Conservation (phyloP, 306 rosid genomes). For the Chamaecrista fasciculata region DNA sequence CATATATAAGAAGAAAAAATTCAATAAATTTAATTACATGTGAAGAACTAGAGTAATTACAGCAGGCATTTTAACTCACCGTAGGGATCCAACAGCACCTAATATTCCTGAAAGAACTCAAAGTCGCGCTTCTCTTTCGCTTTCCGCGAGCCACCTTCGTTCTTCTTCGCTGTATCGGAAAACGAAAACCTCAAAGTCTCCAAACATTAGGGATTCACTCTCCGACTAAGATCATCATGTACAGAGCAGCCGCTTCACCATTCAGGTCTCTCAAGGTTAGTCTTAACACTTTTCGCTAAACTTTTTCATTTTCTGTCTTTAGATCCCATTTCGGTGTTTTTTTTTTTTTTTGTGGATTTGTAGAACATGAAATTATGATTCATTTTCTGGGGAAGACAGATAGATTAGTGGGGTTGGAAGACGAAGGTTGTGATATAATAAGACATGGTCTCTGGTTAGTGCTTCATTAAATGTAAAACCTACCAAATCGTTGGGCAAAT, state of each 20-base stretch:
- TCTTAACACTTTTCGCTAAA: not conserved
- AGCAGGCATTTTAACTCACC: not conserved
- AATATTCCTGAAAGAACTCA: not conserved
- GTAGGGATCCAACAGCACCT: not conserved
- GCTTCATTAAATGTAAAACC: not conserved
- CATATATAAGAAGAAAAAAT: too few relatives aligned
- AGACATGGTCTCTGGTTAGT: not conserved
- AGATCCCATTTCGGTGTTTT: not conserved
- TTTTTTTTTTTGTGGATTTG: not conserved
- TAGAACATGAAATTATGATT: not conserved
- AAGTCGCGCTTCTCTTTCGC: not conserved
- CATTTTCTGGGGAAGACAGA: not conserved
- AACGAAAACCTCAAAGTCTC: conserved; percentile 14
- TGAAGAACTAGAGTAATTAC: not conserved
- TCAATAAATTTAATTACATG: too few relatives aligned
- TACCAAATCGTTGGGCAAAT: not conserved
- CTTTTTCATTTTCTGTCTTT: conserved; percentile 18
- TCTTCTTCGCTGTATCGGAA: not conserved
- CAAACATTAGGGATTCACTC: conserved; percentile 17
- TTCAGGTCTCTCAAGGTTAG: conserved; percentile 60
- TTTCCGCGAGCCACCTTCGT: conserved; percentile 1
- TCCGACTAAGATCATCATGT: conserved; percentile 38
- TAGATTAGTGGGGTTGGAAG: not conserved
- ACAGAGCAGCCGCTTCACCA: conserved; percentile 49
- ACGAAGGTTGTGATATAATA: not conserved